Percentiles rank a stretch among this genome's conserved stretches.
phyloP scores from a whole-genome alignment of 352 stramenopile species.

The Globisporangium alternatum region DNA sequence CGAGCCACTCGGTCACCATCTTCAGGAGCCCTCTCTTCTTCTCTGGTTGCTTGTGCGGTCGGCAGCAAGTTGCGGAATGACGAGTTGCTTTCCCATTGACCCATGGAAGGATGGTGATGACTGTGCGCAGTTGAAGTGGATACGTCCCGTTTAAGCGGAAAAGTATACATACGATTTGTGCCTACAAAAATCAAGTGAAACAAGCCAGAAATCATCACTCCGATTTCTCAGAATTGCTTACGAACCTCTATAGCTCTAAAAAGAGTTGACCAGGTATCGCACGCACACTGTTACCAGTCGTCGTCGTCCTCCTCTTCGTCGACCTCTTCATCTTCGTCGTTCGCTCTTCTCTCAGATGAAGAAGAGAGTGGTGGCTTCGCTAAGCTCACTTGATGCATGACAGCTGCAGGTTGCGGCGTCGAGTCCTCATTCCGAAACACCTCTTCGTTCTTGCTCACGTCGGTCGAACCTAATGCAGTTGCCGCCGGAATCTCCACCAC shows the following conservation, averaged over 20 bases:
- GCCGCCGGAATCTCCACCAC: constrained; percentile 15
- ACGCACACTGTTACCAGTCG: constrained; percentile 10
- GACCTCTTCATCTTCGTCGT: background rate
- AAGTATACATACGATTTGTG: background rate
- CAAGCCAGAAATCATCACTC: background rate
- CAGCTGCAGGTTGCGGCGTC: constrained; percentile 6
- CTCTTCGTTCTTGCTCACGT: constrained; percentile 18
- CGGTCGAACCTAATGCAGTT: background rate
- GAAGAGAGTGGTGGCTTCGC: background rate
- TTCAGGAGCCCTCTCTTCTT: background rate
- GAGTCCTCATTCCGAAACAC: background rate
- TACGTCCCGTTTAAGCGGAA: background rate
- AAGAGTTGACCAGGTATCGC: background rate
- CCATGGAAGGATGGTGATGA: background rate
- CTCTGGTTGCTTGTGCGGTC: background rate
- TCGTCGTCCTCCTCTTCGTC: constrained; percentile 19
- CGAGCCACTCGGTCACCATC: background rate
- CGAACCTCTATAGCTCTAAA: background rate
- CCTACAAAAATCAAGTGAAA: background rate
- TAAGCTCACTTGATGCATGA: background rate
- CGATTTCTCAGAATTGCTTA: background rate
- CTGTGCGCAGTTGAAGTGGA: background rate
- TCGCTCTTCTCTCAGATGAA: background rate
- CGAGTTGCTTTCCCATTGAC: too few species aligned
- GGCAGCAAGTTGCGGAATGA: background rate